A percentile compares a stretch with the other conserved stretches of the same genome.
These are phyloP conservation scores for Spathaspora sp. DNA, from an alignment of 1,139 yeast species.

Conservation along the genomic window DNA sequence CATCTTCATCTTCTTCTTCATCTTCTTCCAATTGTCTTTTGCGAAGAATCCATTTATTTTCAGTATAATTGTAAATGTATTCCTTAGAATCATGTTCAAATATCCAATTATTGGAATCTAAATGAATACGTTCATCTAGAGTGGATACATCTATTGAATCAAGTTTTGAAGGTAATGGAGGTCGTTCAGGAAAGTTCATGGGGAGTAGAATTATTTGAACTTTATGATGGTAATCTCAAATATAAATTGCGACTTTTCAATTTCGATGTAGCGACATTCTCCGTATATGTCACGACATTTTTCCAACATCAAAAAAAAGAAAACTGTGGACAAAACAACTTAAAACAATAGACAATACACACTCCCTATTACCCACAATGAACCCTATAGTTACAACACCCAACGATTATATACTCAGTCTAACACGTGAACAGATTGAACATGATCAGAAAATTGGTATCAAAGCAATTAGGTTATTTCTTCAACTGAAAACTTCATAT, in stretches of 20 bases:
- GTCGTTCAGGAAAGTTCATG: constrained; percentile 20
- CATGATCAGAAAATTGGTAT: constrained; percentile 68
- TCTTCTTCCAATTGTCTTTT: constrained; percentile 7
- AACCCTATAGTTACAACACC: constrained; percentile 26
- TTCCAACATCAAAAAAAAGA: background rate
- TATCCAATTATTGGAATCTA: constrained; percentile 26
- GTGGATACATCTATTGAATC: constrained; percentile 15
- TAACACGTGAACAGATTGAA: constrained; percentile 44
- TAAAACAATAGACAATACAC: too few species aligned
- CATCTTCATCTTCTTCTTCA: constrained; percentile 24
- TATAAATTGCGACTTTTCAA: constrained; percentile 1
- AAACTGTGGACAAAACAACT: too few species aligned
- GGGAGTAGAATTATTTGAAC: background rate
- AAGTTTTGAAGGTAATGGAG: constrained; percentile 21
- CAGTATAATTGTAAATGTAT: constrained; percentile 11
- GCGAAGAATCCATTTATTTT: constrained; percentile 9
- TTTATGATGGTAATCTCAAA: background rate
- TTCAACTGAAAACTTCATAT: constrained; percentile 89
- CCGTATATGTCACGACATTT: background rate
- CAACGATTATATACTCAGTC: constrained; percentile 44
- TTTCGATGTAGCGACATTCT: too few species aligned
- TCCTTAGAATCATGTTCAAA: constrained; percentile 18
- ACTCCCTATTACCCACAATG: too few species aligned
- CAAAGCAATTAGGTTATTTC: constrained; percentile 76
- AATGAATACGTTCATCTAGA: constrained; percentile 29